Evolutionary conservation across 2,329 filamentous ascomycete genomes (phyloP), one percentile per base, ranked within the genome.

Genomic region (Ophioceras dolichostomum): DNA sequence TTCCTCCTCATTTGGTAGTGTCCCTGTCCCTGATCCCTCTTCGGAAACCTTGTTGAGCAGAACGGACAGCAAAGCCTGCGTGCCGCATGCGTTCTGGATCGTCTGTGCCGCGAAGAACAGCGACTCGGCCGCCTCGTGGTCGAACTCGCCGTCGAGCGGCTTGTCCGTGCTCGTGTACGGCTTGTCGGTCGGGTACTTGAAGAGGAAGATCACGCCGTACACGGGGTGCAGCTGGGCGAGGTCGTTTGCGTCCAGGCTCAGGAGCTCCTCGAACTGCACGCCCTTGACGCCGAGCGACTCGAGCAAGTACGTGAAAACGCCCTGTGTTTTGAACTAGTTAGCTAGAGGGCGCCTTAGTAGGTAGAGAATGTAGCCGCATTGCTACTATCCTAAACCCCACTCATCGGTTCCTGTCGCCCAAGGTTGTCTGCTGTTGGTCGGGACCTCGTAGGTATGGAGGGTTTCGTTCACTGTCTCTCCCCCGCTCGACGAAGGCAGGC

Each of bases 11-110:
- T 31, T 39, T n/a, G n/a, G n/a, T n/a, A n/a, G n/a, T n/a, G n/a
- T n/a, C n/a, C n/a, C n/a, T n/a, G n/a, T n/a, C 13, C 13, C 40
- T 13, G 9, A 20, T 14, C 17, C 37, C 19, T 33, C 28, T 12
- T 32, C 36, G 26, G 32, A 21, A 33, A 73, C 72, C 58, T 93
- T 83, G 65, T 98, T 98, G 47, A 98, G 67, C 22, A 96, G 71
- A 38, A 96, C 84, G 37, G 83, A 91, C 29, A 98, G 74, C 33
- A 98, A 75, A 4, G 91, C 91, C 59, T 98, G 91, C 13, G 91
- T 98, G 32, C 88, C 91, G 62, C 91, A 98, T 7, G 91, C 91
- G 60, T 98, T 98, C 61, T 96, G 89, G 56, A 98, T 98, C 4
- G 89, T 96, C 65, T 98, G 91, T 21, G 81, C 79, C 4, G 91